Evolutionary conservation across 2,329 filamentous ascomycete species (phyloP), one percentile per base, ranked within the genome.

Genomic region (Ceratocystis lukuohia): DNA sequence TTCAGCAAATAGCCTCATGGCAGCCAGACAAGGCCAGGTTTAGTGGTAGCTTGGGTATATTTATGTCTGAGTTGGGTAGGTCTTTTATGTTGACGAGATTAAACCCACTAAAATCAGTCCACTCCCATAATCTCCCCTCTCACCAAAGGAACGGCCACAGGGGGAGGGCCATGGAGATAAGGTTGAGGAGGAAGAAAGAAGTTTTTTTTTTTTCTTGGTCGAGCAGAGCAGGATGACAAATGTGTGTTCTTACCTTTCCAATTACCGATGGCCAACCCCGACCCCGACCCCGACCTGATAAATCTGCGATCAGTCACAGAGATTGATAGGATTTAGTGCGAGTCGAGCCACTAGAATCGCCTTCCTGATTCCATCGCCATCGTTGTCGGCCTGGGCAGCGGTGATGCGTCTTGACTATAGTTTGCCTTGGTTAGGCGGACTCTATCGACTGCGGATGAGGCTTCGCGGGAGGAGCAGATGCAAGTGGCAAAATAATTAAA

Each of bases 91-190:
- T 59, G 56, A 37, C 28, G 56, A 59, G 56, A 59, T 59, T 59
- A 59, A 59, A 59, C 56, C n/a, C 56, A 37, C 56, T 30, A 25
- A 37, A 59, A 59, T 59, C 56, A 59, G 56, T 17, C 56, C 56
- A 59, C 46, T 28, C n/a, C 28, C 15, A 59, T 22, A 22, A 48
- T n/a, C 46, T n/a, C 17, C 17, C 56, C 30, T 33, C 28, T 12
- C 28, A n/a, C 20, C 15, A n/a, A 20, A 59, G 8, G 7, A 33
- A 20, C 33, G 17, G 25, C 3, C 28, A n/a, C 17, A n/a, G 17
- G n/a, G 50, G 50, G n/a, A 28, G 3, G 22, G 8, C 2, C 53
- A 28, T 15, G 22, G 30, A 57, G 17, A 28, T 17, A 17, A 57
- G 22, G 22, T 15, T 57, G 50, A 15, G 50, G 22, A 28, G 12